Base-by-base conservation (phyloP, 768 basidiomycete species). In the Leucocoprinus sp. region DNA sequence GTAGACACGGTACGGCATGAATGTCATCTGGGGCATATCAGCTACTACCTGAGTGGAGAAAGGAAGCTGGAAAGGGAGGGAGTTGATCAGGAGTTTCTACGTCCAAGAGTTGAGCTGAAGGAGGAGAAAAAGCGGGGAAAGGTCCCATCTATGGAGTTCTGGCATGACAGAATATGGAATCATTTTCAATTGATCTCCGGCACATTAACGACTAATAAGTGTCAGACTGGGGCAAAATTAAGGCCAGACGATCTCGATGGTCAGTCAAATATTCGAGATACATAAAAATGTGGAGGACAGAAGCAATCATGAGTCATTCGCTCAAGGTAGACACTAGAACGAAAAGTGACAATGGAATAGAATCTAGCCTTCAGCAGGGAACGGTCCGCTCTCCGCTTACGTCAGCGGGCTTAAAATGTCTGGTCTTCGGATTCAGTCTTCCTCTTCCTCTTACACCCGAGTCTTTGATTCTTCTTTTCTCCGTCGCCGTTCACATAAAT, bases 311-410 rank as follows among this genome's bases (percentile, higher is more conserved):
- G 31, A 31, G 31, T 31, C 14, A 31, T 31, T 8, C 4, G 14
- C 31, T 31, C 31, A 12, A n/a, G n/a, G 14, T 8, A 8, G 31
- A 7, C 14, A 14, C 31, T 31, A 31, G 31, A 31, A 31, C 31
- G 31, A 31, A n/a, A 8, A n/a, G 6, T 29, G 35, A 37, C 15
- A 37, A 37, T 18, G 17, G 19, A 37, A 37, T 12, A 17, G 12
- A 5, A 34, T 14, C 33, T 34, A 4, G 33, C 17, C 15, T 37
- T n/a, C 17, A 28, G 34, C 6, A 7, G 12, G 5, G 5, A 37
- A 8, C 41, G 41, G 41, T 4, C 29, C 41, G 41, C 18, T 22
- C 14, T 0, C 41, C 41, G 29, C 41, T 42, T 42, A 33, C 41
- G 19, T 42, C 41, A 42, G 1, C 41, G 21, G 41, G 39, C 24